Percentiles rank a stretch among this genome's conserved stretches.
Conservation (phyloP, 2,329 filamentous ascomycete genomes). For the Arthrobotrys megalospora region DNA sequence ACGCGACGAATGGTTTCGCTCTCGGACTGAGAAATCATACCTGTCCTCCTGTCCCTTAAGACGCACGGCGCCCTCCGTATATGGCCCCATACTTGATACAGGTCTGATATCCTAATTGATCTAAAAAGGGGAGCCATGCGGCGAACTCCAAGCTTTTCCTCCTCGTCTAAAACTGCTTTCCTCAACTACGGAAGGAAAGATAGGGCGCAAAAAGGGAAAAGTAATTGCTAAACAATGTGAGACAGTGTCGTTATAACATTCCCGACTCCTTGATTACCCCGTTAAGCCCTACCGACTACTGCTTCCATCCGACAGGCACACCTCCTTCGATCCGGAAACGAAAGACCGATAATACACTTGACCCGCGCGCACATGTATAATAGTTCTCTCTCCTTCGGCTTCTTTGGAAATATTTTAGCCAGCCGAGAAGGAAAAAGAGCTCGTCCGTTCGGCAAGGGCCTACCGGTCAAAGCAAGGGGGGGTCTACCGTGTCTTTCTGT, state of each 20-base stretch:
- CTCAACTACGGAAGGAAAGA: conserved; percentile 24
- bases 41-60: conserved; percentile 21
- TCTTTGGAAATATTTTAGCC: neutral
- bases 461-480: conserved; percentile 16
- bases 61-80: conserved; percentile 17
- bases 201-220: neutral
- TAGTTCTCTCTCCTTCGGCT: conserved; percentile 12
- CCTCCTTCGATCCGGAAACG: conserved; percentile 45
- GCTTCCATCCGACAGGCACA: conserved; percentile 20
- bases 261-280: conserved; percentile 17
- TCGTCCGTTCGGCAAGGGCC: conserved; percentile 5
- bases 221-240: conserved; percentile 26
- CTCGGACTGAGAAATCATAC: conserved; percentile 23
- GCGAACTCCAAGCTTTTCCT: conserved; percentile 3
- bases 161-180: conserved; percentile 45
- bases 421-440: conserved; percentile 1
- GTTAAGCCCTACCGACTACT: conserved; percentile 20
- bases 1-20: conserved; percentile 11
- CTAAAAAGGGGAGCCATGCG: conserved; percentile 8
- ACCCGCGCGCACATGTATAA: conserved; percentile 13
- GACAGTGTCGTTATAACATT: conserved; percentile 40
- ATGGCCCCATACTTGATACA: conserved; percentile 8
- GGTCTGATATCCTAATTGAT: conserved; percentile 28
- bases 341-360: conserved; percentile 34
- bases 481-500: neutral